A percentile compares a stretch with the other conserved stretches of the same genome.
These are phyloP conservation scores for Cystobasidium sp. DNA, from an alignment of 1,284 basidiomycete genomes.

Conservation along the genomic window DNA sequence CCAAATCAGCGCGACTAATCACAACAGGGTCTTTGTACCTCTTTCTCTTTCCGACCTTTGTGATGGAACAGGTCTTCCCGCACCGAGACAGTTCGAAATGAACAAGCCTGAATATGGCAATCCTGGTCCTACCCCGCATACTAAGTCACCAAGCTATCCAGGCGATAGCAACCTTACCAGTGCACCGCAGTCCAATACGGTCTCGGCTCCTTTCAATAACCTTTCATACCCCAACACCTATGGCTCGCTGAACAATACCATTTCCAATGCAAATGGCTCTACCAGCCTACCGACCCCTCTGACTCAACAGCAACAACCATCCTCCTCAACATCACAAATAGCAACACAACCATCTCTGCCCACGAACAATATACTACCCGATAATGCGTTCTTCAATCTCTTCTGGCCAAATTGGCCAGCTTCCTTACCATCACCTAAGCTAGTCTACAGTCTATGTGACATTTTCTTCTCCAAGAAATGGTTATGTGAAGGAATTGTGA, in stretches of 20 bases:
- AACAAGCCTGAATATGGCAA: neutral
- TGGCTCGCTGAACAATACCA: neutral
- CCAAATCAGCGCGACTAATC: neutral
- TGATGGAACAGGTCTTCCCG: constrained; percentile 15
- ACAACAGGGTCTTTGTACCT: neutral
- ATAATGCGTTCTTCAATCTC: constrained; percentile 18
- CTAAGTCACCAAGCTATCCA: neutral
- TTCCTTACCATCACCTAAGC: constrained; percentile 44
- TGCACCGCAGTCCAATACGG: too few species aligned
- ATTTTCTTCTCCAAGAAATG: constrained; percentile 48
- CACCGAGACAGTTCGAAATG: constrained; percentile 20
- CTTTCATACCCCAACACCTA: neutral
- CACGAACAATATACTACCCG: neutral
- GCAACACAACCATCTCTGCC: neutral
- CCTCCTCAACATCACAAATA: neutral
- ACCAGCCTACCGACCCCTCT: neutral
- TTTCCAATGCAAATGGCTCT: neutral
- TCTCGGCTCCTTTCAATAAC: neutral
- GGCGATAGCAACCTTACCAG: neutral
- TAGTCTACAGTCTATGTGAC: constrained; percentile 48
- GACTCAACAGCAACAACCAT: neutral
- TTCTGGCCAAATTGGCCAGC: constrained; percentile 47
- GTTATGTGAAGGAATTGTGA: constrained; percentile 61
- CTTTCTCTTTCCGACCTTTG: neutral
- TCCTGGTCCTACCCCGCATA: neutral